phyloP scores from a whole-genome alignment of 768 basidiomycete genomes.

The Daedaleopsis nitida region DNA sequence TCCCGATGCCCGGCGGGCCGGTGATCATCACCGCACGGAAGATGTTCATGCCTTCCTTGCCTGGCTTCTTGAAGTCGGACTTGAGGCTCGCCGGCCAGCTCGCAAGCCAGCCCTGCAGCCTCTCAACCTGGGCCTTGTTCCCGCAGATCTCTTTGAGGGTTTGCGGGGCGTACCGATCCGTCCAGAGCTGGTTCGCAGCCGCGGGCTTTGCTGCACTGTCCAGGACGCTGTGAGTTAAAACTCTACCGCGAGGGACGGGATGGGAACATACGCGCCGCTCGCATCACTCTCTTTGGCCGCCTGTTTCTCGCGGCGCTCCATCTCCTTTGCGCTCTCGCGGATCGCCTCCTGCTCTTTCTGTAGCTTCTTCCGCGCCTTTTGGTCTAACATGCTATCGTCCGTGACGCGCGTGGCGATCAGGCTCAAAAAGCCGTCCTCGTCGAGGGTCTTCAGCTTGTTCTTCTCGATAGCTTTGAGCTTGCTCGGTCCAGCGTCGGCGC shows the following conservation, averaged over 20 bases:
- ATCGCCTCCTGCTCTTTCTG: constrained; percentile 82
- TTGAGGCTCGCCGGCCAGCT: constrained; percentile 82
- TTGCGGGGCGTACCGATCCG: constrained; percentile 90
- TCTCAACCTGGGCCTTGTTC: constrained; percentile 91
- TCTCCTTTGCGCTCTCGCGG: constrained; percentile 68
- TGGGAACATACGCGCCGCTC: constrained; percentile 13
- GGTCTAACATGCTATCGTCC: constrained; percentile 47
- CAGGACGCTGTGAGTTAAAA: neutral
- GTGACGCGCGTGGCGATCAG: constrained; percentile 71
- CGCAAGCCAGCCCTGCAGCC: constrained; percentile 82
- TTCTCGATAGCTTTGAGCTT: constrained; percentile 90
- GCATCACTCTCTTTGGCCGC: constrained; percentile 39
- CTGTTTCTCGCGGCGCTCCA: constrained; percentile 73
- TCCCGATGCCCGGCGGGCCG: constrained; percentile 96
- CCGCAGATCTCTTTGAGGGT: constrained; percentile 90
- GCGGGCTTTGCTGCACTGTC: neutral
- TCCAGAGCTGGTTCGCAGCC: constrained; percentile 78
- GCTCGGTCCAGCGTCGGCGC: constrained; percentile 82
- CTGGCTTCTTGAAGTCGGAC: constrained; percentile 88
- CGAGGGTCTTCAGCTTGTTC: constrained; percentile 70
- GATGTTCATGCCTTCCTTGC: constrained; percentile 84
- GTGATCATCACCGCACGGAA: constrained; percentile 89
- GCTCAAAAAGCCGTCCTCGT: constrained; percentile 85
- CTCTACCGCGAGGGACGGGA: neutral
- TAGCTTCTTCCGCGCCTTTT: constrained; percentile 79